phyloP scores from a whole-genome alignment of 257 asterid species.

The Rhazya stricta region DNA sequence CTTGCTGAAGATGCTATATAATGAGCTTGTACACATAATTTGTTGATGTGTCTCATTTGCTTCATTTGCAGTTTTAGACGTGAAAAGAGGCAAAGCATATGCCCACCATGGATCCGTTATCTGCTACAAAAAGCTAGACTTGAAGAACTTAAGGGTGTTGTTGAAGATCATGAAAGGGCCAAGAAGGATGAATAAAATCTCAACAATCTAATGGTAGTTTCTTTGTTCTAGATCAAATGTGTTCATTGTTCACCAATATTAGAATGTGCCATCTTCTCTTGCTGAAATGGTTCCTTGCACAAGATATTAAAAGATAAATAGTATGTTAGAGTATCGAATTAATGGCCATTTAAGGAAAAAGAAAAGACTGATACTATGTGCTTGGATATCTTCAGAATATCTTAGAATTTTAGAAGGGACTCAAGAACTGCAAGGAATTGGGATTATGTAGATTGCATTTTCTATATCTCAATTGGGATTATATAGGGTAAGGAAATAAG shows the following conservation, averaged over 20 bases:
- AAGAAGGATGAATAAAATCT: slow-evolving; percentile 66
- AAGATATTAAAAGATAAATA: neutral
- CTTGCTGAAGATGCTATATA: neutral
- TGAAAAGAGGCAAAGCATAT: slow-evolving; percentile 67
- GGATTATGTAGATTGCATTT: neutral
- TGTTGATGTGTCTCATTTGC: neutral
- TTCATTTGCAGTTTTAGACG: slow-evolving; percentile 19
- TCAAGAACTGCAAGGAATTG: neutral
- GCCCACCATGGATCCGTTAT: slow-evolving; percentile 49
- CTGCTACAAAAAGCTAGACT: slow-evolving; percentile 54
- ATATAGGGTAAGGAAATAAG: neutral
- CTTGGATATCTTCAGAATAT: neutral
- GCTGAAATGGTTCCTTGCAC: neutral
- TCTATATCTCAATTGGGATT: no score
- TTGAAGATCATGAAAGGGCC: slow-evolving; percentile 56
- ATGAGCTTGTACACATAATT: neutral
- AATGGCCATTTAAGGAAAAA: neutral
- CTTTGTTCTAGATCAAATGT: slow-evolving; percentile 14
- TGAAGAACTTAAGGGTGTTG: slow-evolving; percentile 52
- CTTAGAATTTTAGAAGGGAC: neutral
- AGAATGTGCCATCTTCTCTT: neutral
- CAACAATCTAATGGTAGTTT: slow-evolving; percentile 71
- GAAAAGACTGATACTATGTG: neutral
- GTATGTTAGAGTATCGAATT: neutral
- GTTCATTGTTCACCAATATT: slow-evolving; percentile 10